Base-by-base conservation (phyloP, 306 rosid species). In the Adenanthera pavonina region DNA sequence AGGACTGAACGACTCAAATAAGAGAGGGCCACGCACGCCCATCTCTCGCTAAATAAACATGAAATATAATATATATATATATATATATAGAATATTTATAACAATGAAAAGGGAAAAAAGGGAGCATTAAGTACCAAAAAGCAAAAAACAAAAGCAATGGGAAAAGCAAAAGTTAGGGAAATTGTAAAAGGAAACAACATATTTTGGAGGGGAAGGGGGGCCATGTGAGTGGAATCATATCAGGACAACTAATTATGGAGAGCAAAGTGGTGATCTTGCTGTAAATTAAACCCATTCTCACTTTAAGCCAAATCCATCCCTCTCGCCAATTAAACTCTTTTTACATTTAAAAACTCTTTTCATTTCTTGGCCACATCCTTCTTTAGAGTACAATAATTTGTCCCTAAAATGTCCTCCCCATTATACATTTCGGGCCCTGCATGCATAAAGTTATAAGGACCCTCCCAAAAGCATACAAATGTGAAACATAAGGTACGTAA, bases 171-270 rank as follows among this genome's bases (percentile, higher is more conserved):
- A 15, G 75, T 3, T 25, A 72, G 62, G 20, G 46, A 80, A 85
- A 70, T 81, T 76, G 19, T 69, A 61, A 86, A 90, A 89, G 88
- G 75, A 44, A 52, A 80, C 82, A 77, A 86, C 30, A 25, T 83
- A 85, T 86, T 79, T 89, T 71, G 82, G 78, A 66, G 81, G 69
- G 84, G 34, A 67, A 17, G 85, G 80, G 84, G 72, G 8, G 78
- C 84, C 78, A 15, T 60, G 72, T 72, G 70, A 88, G 94, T 93
- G 97, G 92, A 85, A 82, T 83, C 86, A 86, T 78, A 79, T 79
- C 86, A 77, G 79, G 69, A 76, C 84, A 80, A 74, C 47, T 66
- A 2, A 64, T 47, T 62, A 62, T 78, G 70, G 82, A 7, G 30
- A 25, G 30, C 30, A 25, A n/a, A 52, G 35, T 52, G 77, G 49